Conservation (phyloP, 2,329 filamentous ascomycete genomes). For the Beauveria caledonica region DNA sequence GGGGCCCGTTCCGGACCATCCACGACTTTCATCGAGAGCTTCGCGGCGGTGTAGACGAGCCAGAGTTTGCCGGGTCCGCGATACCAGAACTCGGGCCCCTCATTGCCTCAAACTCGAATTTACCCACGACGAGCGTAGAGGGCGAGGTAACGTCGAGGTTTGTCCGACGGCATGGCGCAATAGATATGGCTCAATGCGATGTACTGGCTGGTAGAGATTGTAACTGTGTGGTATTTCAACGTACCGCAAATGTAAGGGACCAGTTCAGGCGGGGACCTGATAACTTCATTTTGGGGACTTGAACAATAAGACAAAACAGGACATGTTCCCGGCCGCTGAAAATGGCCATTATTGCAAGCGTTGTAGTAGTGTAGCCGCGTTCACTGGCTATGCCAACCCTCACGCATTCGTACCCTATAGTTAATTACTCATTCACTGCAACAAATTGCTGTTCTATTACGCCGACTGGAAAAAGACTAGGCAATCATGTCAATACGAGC, state of each 20-base stretch:
- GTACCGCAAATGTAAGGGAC: no score
- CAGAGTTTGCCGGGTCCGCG: background rate
- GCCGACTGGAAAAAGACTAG: no score
- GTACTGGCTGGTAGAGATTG: background rate
- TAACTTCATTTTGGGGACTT: background rate
- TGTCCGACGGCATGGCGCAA: background rate
- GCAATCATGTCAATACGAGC: no score
- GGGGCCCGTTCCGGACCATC: background rate
- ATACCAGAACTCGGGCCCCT: constrained; percentile 11
- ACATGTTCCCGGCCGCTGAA: background rate
- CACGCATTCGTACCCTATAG: background rate
- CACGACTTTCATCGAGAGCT: background rate
- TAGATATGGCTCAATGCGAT: background rate
- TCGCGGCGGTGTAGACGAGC: background rate
- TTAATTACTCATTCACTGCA: no score
- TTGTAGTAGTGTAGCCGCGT: background rate
- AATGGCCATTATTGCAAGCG: background rate
- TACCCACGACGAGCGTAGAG: background rate
- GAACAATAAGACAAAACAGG: background rate
- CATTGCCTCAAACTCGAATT: background rate
- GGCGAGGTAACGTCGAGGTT: background rate
- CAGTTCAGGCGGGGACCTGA: background rate
- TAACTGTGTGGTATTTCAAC: background rate
- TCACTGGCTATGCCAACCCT: background rate
- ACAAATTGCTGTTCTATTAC: no score